These are phyloP conservation scores for Osmanthus fragrans DNA, from an alignment of 257 asterid species.

Conservation along the genomic window DNA sequence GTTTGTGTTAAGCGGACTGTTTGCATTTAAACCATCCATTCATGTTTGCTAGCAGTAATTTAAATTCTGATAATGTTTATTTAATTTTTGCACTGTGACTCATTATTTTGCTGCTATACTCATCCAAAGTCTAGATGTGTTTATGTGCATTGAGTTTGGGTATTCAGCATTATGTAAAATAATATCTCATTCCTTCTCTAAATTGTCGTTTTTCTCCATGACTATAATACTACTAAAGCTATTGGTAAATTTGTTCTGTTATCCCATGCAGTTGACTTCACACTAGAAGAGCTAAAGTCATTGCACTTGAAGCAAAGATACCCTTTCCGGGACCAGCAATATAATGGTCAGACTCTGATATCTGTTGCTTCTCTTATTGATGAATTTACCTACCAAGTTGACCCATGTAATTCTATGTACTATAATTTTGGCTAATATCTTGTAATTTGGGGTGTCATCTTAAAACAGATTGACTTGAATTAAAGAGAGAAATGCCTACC, in stretches of 20 bases:
- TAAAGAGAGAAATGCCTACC: neutral
- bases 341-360: conserved; percentile 60
- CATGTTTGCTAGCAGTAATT: neutral
- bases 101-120: neutral
- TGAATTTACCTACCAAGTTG: neutral
- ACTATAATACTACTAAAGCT: conserved; percentile 1
- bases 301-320: conserved; percentile 79
- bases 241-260: conserved; percentile 11
- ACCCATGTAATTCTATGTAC: neutral
- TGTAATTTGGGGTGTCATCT: neutral
- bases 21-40: neutral
- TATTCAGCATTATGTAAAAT: neutral
- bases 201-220: neutral
- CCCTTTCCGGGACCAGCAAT: conserved; percentile 77
- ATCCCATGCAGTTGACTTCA: conserved; percentile 75
- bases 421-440: neutral
- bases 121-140: neutral
- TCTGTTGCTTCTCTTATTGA: conserved; percentile 21
- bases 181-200: neutral
- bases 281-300: conserved; percentile 73
- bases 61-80: neutral
- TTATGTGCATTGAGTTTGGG: neutral
- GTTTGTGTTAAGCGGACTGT: neutral
- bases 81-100: neutral
- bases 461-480: neutral